Conservation (phyloP, 495 filamentous ascomycete genomes). For the Penicillium maclennaniae region DNA sequence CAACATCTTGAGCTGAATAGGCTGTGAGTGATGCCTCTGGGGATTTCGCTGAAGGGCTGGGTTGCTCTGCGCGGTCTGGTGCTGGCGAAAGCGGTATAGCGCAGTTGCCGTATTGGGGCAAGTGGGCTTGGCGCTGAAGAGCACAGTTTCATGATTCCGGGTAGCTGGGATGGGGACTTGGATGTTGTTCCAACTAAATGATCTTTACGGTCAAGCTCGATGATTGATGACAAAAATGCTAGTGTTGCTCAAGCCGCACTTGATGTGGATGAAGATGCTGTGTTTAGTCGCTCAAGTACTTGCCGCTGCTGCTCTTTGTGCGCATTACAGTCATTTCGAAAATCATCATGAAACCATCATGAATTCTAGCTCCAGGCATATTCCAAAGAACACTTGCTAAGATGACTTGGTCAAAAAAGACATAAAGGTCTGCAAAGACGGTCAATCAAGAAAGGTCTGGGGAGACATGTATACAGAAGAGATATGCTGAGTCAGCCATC, state of each 20-base stretch:
- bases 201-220: not conserved
- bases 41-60: slow-evolving; percentile 1
- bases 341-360: too few species aligned
- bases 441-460: not conserved
- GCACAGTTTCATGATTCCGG: not conserved
- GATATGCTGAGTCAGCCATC: slow-evolving; percentile 32
- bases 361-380: too few species aligned
- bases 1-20: slow-evolving; percentile 8
- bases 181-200: not conserved
- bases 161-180: not conserved
- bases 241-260: not conserved
- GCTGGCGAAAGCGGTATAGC: slow-evolving; percentile 15
- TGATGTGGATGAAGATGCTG: too few species aligned
- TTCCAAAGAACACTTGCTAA: too few species aligned
- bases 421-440: too few species aligned
- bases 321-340: too few species aligned
- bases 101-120: slow-evolving; percentile 3
- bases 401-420: too few species aligned
- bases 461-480: not conserved
- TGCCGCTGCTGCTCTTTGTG: too few species aligned
- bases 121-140: not conserved
- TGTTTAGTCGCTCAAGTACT: too few species aligned
- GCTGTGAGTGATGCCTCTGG: not conserved
- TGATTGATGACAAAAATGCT: not conserved
- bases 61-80: slow-evolving; percentile 7